Conservation (phyloP, 805 yeast species). For the Yarrowia sp. region DNA sequence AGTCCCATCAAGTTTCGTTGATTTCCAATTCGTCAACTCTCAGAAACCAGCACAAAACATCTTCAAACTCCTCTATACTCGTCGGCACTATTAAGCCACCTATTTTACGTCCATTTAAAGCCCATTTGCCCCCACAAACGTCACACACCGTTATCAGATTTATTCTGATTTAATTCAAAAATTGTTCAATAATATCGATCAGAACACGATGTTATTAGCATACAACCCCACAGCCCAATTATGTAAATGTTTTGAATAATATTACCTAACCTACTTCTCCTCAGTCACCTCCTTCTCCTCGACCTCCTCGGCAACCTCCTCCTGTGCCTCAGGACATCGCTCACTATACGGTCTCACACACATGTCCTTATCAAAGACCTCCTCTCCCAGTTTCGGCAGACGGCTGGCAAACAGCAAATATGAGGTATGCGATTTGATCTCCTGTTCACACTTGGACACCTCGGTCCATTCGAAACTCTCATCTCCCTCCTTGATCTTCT, state of each 20-base stretch:
- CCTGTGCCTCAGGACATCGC: background rate
- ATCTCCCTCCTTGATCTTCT: conserved; percentile 85
- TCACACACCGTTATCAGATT: too few relatives aligned
- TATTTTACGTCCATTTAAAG: too few relatives aligned
- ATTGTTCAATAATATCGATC: too few relatives aligned
- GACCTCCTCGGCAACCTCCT: background rate
- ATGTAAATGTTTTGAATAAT: background rate
- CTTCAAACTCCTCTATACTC: too few relatives aligned
- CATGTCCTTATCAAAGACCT: conserved; percentile 21
- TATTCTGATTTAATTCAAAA: too few relatives aligned
- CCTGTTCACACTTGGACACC: conserved; percentile 80
- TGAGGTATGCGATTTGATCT: conserved; percentile 90
- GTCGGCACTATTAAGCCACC: too few relatives aligned
- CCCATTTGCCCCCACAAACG: too few relatives aligned
- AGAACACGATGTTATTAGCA: too few relatives aligned
- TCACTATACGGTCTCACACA: conserved; percentile 1
- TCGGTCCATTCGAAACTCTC: conserved; percentile 72
- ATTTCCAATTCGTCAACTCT: too few relatives aligned
- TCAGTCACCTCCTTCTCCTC: background rate
- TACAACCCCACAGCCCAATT: too few relatives aligned
- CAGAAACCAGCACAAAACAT: too few relatives aligned
- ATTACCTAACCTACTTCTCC: background rate
- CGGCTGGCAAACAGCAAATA: conserved; percentile 80
- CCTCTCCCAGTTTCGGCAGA: conserved; percentile 2
- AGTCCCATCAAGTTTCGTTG: too few relatives aligned